Percentiles rank a stretch among this genome's conserved stretches.
phyloP scores from a whole-genome alignment of 257 asterid genomes.

The Forsythia suspensa region DNA sequence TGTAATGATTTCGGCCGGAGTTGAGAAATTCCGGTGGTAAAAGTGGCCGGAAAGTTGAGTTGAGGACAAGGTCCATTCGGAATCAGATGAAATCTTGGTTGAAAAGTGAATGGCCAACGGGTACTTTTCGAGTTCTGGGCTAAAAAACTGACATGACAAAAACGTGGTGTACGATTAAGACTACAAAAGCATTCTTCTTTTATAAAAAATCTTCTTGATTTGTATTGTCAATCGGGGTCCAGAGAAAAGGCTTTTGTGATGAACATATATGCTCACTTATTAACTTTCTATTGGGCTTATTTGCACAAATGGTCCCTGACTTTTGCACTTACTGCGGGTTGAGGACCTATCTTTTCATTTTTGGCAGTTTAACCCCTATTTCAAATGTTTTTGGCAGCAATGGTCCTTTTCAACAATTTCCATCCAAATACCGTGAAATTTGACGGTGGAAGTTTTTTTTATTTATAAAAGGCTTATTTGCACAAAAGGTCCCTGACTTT shows the following conservation, averaged over 20 bases:
- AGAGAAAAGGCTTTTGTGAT: not conserved
- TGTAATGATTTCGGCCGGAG: constrained; percentile 17
- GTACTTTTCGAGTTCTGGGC: not conserved
- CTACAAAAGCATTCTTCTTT: not conserved
- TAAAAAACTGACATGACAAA: not conserved
- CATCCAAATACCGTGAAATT: no score
- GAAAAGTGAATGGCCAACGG: constrained; percentile 13
- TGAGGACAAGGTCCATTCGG: constrained; percentile 47
- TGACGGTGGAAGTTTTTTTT: no score
- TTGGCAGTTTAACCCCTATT: no score
- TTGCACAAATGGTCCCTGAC: no score
- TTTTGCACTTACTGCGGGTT: no score
- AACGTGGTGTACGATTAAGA: not conserved
- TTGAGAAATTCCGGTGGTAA: constrained; percentile 25
- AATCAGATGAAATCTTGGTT: constrained; percentile 18
- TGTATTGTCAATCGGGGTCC: no score
- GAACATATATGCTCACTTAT: not conserved
- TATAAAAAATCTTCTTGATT: not conserved
- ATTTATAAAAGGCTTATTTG: no score
- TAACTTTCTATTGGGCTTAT: no score
- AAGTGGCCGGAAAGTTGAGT: constrained; percentile 44
- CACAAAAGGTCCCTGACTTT: no score
- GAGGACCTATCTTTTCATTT: no score
- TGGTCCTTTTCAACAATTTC: no score
- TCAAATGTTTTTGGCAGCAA: no score